Conservation (phyloP, 1,284 basidiomycete species). For the Melampsora americana region DNA sequence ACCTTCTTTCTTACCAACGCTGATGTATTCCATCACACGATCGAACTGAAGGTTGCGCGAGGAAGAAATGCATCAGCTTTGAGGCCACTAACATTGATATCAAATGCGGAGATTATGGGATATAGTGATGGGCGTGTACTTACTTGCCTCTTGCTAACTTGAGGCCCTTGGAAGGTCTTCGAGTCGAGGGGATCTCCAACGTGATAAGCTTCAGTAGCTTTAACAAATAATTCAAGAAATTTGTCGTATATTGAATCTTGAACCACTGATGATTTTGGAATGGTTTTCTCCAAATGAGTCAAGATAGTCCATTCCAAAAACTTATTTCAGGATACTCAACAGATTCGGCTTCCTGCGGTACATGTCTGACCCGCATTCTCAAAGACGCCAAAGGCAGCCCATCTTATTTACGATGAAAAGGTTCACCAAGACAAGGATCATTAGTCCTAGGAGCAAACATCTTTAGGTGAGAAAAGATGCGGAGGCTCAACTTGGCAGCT, state of each 20-base stretch:
- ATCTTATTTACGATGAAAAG: neutral
- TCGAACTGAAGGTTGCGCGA: neutral
- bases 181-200: conserved; percentile 43
- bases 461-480: neutral
- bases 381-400: conserved; percentile 23
- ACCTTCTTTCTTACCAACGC: conserved; percentile 52
- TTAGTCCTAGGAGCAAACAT: neutral
- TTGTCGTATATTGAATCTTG: conserved; percentile 39
- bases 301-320: too few relatives aligned
- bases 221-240: conserved; percentile 34
- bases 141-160: conserved; percentile 35
- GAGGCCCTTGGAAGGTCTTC: conserved; percentile 39
- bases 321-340: neutral
- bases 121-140: neutral
- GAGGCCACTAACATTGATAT: neutral
- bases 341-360: conserved; percentile 45
- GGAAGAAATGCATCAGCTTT: neutral
- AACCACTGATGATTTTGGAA: conserved; percentile 8
- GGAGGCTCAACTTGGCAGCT: conserved; percentile 26
- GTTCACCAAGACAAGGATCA: neutral
- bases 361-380: conserved; percentile 43
- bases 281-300: neutral
- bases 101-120: neutral
- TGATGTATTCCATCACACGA: conserved; percentile 43
- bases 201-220: conserved; percentile 25